Evolutionary conservation across 2,329 filamentous ascomycete genomes (phyloP).

Genomic region (Pseudocercospora eumusae): DNA sequence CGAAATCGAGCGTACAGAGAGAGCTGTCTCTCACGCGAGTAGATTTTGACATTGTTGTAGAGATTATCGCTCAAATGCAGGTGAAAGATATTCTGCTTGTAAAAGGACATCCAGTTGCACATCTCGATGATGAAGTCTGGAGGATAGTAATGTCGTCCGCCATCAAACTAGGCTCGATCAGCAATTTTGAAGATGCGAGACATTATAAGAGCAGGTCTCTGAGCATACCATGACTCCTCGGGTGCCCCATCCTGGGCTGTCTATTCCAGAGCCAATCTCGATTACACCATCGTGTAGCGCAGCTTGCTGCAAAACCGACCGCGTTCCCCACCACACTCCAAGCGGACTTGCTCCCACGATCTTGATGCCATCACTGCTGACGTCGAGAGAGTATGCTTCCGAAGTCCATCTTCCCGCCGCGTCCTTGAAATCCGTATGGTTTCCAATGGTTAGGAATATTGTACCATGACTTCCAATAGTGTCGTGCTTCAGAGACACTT

Average conservation of each 20-base stretch:
- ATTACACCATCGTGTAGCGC: conserved; percentile 46
- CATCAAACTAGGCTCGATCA: conserved; percentile 47
- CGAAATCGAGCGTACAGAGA: conserved; percentile 59
- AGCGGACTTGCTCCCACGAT: conserved; percentile 57
- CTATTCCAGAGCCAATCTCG: conserved; percentile 47
- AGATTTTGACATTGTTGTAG: conserved; percentile 53
- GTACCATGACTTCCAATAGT: conserved; percentile 14
- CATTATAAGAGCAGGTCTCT: neutral
- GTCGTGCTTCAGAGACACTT: neutral
- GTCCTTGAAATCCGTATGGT: conserved; percentile 46
- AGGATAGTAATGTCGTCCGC: conserved; percentile 59
- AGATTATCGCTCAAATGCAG: conserved; percentile 61
- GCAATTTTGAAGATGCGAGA: neutral
- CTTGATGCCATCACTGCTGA: conserved; percentile 45
- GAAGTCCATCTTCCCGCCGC: conserved; percentile 51
- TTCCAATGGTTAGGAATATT: conserved; percentile 54
- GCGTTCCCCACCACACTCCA: conserved; percentile 61
- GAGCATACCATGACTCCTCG: conserved; percentile 32
- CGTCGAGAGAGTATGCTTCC: conserved; percentile 53
- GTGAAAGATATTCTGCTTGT: conserved; percentile 62
- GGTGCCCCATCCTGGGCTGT: conserved; percentile 52
- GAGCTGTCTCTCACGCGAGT: conserved; percentile 51
- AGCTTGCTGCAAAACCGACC: conserved; percentile 57
- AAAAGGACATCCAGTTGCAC: conserved; percentile 62
- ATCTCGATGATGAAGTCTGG: conserved; percentile 57